Percentiles rank a stretch among this genome's conserved stretches.
phyloP scores from a whole-genome alignment of 352 stramenopile genomes.

The Phytopythium ostracodes region DNA sequence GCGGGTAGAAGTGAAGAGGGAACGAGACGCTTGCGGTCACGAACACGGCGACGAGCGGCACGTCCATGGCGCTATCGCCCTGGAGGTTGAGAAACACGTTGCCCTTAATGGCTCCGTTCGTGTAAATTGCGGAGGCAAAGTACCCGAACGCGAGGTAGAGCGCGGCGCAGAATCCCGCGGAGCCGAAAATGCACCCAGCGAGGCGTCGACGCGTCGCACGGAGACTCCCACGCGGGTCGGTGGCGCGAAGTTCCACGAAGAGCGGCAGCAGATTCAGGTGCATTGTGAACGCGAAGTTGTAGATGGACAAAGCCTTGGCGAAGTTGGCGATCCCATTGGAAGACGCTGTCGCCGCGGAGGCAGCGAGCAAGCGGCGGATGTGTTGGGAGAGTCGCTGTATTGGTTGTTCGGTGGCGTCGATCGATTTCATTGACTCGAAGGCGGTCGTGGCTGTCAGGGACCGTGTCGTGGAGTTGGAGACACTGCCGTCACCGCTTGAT shows the following conservation, averaged over 20 bases:
- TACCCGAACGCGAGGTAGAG: conserved; percentile 52
- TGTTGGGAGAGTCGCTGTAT: neutral
- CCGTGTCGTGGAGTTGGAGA: neutral
- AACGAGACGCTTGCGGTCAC: conserved; percentile 44
- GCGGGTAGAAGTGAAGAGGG: conserved; percentile 45
- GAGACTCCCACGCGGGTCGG: conserved; percentile 12
- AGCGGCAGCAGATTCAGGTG: conserved; percentile 72
- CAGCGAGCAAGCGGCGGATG: neutral
- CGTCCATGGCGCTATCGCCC: conserved; percentile 31
- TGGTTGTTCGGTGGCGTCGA: neutral
- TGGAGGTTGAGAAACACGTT: conserved; percentile 56
- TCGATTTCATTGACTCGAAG: neutral
- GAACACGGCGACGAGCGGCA: conserved; percentile 39
- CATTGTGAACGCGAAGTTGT: conserved; percentile 81
- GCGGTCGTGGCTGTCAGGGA: neutral
- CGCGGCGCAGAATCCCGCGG: conserved; percentile 32
- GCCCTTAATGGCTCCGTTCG: conserved; percentile 24
- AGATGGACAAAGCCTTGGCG: conserved; percentile 60
- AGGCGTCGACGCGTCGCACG: conserved; percentile 27
- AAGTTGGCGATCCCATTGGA: conserved; percentile 6
- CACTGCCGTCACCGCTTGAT: neutral
- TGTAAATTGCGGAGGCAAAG: conserved; percentile 42
- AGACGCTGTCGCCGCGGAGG: neutral
- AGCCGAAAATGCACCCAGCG: conserved; percentile 38
- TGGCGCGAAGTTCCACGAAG: conserved; percentile 52